Conservation (phyloP, 768 basidiomycete species). For the Cytidiella melzeri region DNA sequence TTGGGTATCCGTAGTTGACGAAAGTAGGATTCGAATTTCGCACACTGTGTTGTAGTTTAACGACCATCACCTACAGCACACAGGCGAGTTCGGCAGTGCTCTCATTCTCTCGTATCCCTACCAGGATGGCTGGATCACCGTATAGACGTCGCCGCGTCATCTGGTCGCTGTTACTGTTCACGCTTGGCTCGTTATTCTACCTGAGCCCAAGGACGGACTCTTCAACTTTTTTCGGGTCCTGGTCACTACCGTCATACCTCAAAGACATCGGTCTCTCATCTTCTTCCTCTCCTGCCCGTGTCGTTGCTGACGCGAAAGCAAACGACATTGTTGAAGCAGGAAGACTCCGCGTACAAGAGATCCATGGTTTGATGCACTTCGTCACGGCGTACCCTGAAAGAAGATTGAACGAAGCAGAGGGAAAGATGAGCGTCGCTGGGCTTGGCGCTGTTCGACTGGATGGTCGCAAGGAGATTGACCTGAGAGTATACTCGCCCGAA, state of each 20-base stretch:
- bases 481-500: constrained; percentile 51
- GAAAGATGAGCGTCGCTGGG: constrained; percentile 15
- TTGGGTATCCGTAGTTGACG: too few species aligned
- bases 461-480: constrained; percentile 39
- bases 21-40: too few species aligned
- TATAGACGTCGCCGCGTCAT: constrained; percentile 40
- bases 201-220: constrained; percentile 31
- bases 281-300: constrained; percentile 30
- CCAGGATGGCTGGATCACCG: constrained; percentile 6
- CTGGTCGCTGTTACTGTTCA: constrained; percentile 31
- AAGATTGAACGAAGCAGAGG: constrained; percentile 26
- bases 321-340: constrained; percentile 10
- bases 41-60: too few species aligned
- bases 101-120: too few species aligned
- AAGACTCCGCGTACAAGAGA: constrained; percentile 38
- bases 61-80: too few species aligned
- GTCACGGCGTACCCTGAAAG: constrained; percentile 45
- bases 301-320: constrained; percentile 25
- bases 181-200: constrained; percentile 33
- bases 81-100: too few species aligned
- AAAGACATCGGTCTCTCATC: constrained; percentile 26
- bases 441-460: constrained; percentile 35
- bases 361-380: constrained; percentile 67
- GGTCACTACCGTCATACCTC: constrained; percentile 13
- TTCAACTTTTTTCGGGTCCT: constrained; percentile 27